Base-by-base conservation (phyloP, 257 asterid genomes). In the Linderniella brevidens region DNA sequence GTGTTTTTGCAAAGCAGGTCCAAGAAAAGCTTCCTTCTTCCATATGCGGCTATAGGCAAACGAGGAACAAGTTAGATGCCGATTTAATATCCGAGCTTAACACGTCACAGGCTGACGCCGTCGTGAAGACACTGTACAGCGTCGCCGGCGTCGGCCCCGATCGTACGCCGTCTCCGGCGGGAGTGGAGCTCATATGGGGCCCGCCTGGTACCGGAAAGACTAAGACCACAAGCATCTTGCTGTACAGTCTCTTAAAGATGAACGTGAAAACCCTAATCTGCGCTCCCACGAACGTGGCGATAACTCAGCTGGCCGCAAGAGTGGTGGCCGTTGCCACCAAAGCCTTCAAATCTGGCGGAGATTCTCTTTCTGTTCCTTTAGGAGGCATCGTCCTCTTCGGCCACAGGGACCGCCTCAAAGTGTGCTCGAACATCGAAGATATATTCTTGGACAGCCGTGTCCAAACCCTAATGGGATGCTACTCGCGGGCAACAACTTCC, bases 141-240 rank as follows among this genome's bases (percentile, higher is more conserved):
- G 29, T n/a, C n/a, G n/a, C n/a, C n/a, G 18, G 19, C 37, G 19
- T 43, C 16, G 56, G 55, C 47, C 64, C 68, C 42, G 9, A 32
- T 19, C 68, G n/a, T n/a, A n/a, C 64, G 32, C 32, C 32, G 32
- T 25, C 32, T 48, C 41, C n/a, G 58, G 8, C 68, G 5, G 47
- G 58, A 0, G 65, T 76, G 19, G 62, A 64, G 29, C 70, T 76
- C 52, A 53, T 69, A 35, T 61, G 82, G 82, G 92, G 92, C 7
- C 80, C 92, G 15, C 86, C 86, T 1, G 82, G 92, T 37, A 79
- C 85, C 1, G 92, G 85, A 20, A 79, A 79, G 54, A 79, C 82
- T 0, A 61, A 49, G 25, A 72, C 75, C 1, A 4, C 71, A 1
- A 71, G 80, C 52, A 42, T 46, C 32, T 32, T 79, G 64, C 59